These are phyloP conservation scores for Apiotrichum gamsii DNA, from an alignment of 1,284 basidiomycete species.

Conservation along the genomic window DNA sequence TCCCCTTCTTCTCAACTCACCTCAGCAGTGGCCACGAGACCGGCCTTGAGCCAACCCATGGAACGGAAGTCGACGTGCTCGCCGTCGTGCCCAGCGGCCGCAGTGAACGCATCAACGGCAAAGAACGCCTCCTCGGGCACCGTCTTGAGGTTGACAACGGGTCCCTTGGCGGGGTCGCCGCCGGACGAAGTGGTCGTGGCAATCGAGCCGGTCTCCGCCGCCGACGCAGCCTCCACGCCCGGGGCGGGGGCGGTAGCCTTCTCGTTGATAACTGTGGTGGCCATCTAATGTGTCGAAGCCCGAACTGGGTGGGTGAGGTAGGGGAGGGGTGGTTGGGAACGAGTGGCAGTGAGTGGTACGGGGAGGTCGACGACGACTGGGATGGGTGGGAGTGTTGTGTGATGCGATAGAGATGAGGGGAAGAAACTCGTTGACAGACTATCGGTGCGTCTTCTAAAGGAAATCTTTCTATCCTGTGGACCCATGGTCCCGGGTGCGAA, in stretches of 20 bases:
- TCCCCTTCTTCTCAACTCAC: constrained; percentile 18
- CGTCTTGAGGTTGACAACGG: not conserved
- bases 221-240: not conserved
- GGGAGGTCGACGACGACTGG: too few relatives aligned
- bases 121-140: constrained; percentile 1
- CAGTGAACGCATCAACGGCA: constrained; percentile 2
- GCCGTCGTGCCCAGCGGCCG: constrained; percentile 8
- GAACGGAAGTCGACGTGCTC: constrained; percentile 38
- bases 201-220: not conserved
- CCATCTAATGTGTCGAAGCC: not conserved
- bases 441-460: too few relatives aligned
- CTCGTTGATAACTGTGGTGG: not conserved
- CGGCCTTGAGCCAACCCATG: constrained; percentile 41
- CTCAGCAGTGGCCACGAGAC: constrained; percentile 37
- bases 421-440: too few relatives aligned
- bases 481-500: too few relatives aligned
- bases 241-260: not conserved
- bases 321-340: too few relatives aligned
- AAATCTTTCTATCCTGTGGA: too few relatives aligned
- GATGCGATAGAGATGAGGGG: too few relatives aligned
- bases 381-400: too few relatives aligned
- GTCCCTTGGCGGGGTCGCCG: not conserved
- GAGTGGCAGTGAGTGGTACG: too few relatives aligned
- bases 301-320: too few relatives aligned
- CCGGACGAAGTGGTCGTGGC: not conserved